Conservation (phyloP, 805 yeast genomes). For the Yamadazyma nakazawae region DNA sequence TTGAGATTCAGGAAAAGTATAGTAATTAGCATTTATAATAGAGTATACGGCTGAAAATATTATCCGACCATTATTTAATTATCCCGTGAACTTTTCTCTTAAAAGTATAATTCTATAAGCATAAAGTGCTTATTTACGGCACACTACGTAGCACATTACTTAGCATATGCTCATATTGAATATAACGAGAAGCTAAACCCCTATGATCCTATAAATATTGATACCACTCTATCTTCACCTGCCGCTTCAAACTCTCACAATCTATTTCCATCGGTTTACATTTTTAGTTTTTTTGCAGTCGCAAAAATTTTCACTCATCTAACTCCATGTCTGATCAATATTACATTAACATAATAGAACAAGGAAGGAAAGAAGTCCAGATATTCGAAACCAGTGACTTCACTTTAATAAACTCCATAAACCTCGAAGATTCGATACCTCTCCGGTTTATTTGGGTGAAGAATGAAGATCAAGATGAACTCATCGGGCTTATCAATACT, state of each 20-base stretch:
- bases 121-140: too few relatives aligned
- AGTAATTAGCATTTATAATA: constrained; percentile 3
- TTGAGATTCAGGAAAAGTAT: constrained; percentile 48
- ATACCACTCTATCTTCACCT: neutral
- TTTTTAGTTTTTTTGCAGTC: constrained; percentile 1
- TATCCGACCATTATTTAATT: too few relatives aligned
- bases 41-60: neutral
- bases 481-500: constrained; percentile 5
- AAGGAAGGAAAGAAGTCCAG: constrained; percentile 6
- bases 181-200: too few relatives aligned
- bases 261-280: neutral
- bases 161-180: too few relatives aligned
- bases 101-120: too few relatives aligned
- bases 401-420: constrained; percentile 11
- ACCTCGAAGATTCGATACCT: neutral
- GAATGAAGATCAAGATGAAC: constrained; percentile 3
- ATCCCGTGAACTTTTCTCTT: too few relatives aligned
- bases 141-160: too few relatives aligned
- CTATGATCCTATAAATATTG: too few relatives aligned
- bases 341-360: constrained; percentile 8
- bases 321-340: constrained; percentile 8
- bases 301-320: constrained; percentile 6
- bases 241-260: neutral
- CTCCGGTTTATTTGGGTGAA: constrained; percentile 4
- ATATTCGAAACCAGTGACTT: constrained; percentile 14